Evolutionary conservation across 805 yeast species (phyloP).

Genomic region (Vanderwaltozyma tropicalis): DNA sequence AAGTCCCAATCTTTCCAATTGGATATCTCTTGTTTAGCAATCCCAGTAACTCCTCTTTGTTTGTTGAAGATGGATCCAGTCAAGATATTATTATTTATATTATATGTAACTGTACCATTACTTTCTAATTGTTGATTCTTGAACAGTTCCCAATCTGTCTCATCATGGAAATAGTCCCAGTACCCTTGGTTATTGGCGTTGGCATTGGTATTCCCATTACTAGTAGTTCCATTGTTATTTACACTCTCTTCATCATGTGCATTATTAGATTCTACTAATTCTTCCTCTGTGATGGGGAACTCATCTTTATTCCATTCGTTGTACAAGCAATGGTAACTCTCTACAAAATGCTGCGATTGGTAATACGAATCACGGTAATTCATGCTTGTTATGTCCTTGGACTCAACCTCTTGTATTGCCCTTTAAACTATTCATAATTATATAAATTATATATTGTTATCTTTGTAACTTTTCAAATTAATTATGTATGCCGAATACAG

Average conservation of each 20-base stretch:
- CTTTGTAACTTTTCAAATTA: too few species aligned
- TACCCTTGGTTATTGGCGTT: conserved; percentile 9
- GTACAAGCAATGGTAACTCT: conserved; percentile 20
- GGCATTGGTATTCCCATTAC: background rate
- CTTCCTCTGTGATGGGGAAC: conserved; percentile 21
- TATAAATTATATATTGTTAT: background rate
- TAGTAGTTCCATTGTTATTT: background rate
- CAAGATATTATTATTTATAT: conserved; percentile 5
- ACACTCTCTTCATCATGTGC: background rate
- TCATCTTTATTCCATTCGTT: conserved; percentile 24
- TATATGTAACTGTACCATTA: conserved; percentile 17
- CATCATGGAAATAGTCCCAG: conserved; percentile 27
- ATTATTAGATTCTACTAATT: background rate
- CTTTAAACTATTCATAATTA: background rate
- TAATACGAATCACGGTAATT: conserved; percentile 22
- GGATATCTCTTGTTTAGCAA: conserved; percentile 8
- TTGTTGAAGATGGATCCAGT: conserved; percentile 12
- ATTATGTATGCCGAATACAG: too few species aligned
- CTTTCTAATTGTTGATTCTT: conserved; percentile 16
- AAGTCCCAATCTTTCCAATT: conserved; percentile 10
- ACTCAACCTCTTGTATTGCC: too few species aligned
- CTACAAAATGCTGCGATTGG: conserved; percentile 17
- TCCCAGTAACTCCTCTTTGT: conserved; percentile 5
- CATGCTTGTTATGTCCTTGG: conserved; percentile 1
- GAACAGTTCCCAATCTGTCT: conserved; percentile 24